These are phyloP conservation scores for Citrullus colocynthis DNA, from an alignment of 306 rosid species.

Conservation along the genomic window DNA sequence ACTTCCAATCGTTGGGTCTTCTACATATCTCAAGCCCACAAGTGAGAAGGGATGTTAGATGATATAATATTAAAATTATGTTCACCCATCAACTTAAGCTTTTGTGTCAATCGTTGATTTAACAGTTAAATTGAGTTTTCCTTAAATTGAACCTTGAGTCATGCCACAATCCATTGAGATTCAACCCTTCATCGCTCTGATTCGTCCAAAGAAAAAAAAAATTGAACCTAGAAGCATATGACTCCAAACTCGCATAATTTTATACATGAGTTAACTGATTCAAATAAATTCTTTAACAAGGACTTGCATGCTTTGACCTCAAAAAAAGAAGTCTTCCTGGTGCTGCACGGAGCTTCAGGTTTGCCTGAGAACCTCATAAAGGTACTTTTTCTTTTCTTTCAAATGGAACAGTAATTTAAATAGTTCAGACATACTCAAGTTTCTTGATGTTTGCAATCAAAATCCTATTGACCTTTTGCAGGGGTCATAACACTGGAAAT, in stretches of 20 bases:
- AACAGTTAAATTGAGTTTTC: too few species aligned
- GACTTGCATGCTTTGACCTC: conserved; percentile 50
- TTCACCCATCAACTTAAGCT: too few species aligned
- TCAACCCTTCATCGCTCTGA: too few species aligned
- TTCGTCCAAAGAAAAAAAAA: too few species aligned
- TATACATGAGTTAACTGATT: conserved; percentile 10
- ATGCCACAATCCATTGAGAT: too few species aligned
- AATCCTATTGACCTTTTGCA: neutral
- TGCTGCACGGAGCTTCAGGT: conserved; percentile 96
- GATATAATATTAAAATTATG: too few species aligned
- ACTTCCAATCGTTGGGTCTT: too few species aligned
- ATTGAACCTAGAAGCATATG: neutral
- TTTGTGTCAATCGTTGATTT: too few species aligned
- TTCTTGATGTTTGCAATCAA: neutral
- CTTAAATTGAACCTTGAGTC: too few species aligned
- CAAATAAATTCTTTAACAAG: conserved; percentile 23
- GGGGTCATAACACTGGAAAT: neutral
- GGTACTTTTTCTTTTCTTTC: conserved; percentile 19
- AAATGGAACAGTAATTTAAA: neutral
- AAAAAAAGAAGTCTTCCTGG: conserved; percentile 59
- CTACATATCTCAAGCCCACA: too few species aligned
- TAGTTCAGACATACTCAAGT: neutral
- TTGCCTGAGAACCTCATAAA: conserved; percentile 55
- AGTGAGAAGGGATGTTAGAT: too few species aligned
- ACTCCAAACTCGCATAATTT: neutral